A percentile compares a stretch with the other conserved stretches of the same genome.
phyloP scores from a whole-genome alignment of 805 yeast genomes.

The Kockiozyma suomiensis region DNA sequence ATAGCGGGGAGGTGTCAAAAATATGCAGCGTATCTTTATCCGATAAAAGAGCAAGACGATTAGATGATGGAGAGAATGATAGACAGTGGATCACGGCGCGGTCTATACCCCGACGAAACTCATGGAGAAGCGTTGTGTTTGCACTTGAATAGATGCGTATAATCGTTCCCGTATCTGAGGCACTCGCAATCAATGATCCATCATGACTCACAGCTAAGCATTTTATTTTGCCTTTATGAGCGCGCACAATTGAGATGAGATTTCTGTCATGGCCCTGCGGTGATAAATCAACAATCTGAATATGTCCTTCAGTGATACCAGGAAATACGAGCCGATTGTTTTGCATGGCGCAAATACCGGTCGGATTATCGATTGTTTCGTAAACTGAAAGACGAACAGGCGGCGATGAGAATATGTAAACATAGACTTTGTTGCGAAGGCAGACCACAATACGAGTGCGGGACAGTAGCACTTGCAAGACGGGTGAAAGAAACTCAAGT shows the following conservation, averaged over 20 bases:
- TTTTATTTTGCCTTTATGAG: conserved; percentile 69
- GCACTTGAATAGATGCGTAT: conserved; percentile 71
- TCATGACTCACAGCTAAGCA: conserved; percentile 63
- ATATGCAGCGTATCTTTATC: conserved; percentile 90
- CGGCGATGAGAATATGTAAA: conserved; percentile 79
- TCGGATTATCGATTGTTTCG: conserved; percentile 65
- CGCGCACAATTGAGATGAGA: conserved; percentile 68
- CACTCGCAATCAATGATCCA: conserved; percentile 75
- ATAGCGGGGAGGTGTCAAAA: conserved; percentile 55
- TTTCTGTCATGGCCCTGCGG: conserved; percentile 65
- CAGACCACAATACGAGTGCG: conserved; percentile 76
- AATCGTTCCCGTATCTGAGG: conserved; percentile 80
- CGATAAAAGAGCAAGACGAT: conserved; percentile 78
- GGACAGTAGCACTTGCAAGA: conserved; percentile 72
- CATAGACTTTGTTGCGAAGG: conserved; percentile 63
- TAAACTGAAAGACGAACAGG: conserved; percentile 66
- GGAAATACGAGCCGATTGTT: conserved; percentile 72
- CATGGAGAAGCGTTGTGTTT: conserved; percentile 71
- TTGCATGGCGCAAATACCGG: conserved; percentile 62
- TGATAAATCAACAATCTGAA: conserved; percentile 75
- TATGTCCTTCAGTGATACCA: conserved; percentile 71
- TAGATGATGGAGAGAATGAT: conserved; percentile 77
- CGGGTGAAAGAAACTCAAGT: conserved; percentile 75
- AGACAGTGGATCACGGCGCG: conserved; percentile 79
- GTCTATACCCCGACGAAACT: conserved; percentile 89